A percentile compares a stretch with the other conserved stretches of the same genome.
These are phyloP conservation scores for Globisporangium acanthophoron DNA, from an alignment of 352 stramenopile species.

Conservation along the genomic window DNA sequence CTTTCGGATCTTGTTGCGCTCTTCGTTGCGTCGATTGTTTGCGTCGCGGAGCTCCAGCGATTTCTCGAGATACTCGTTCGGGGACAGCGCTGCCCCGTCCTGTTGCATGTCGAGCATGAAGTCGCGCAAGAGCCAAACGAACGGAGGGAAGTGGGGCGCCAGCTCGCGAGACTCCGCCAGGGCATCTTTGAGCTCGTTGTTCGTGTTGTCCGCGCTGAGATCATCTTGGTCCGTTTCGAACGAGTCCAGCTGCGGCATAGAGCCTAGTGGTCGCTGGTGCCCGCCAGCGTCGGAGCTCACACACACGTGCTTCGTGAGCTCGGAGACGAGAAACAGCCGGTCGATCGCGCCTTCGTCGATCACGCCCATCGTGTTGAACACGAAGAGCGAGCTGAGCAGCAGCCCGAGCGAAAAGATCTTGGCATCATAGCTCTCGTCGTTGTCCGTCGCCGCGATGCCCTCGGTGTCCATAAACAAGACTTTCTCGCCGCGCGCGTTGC, in stretches of 20 bases:
- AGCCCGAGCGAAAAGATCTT: constrained; percentile 85
- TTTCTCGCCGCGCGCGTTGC: constrained; percentile 51
- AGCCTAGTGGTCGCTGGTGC: background rate
- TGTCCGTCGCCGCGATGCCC: constrained; percentile 79
- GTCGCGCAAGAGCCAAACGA: constrained; percentile 78
- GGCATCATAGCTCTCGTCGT: constrained; percentile 85
- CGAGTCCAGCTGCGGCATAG: background rate
- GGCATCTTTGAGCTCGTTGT: constrained; percentile 18
- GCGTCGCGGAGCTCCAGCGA: constrained; percentile 51
- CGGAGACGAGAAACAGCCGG: constrained; percentile 76
- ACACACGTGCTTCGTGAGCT: constrained; percentile 82
- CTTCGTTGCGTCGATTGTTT: constrained; percentile 37
- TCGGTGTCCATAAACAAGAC: constrained; percentile 85
- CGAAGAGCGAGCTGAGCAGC: constrained; percentile 76
- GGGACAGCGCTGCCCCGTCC: constrained; percentile 46
- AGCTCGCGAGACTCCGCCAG: constrained; percentile 43
- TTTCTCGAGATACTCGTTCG: constrained; percentile 77
- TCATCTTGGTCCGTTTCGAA: constrained; percentile 1
- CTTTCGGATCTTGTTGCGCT: constrained; percentile 63
- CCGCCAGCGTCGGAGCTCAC: constrained; percentile 36
- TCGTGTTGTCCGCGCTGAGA: background rate
- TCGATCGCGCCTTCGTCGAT: constrained; percentile 86
- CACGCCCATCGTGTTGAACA: constrained; percentile 87
- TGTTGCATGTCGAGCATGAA: constrained; percentile 80
- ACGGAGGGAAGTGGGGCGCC: constrained; percentile 75